These are phyloP conservation scores for Strobilomyces echinocephalus DNA, from an alignment of 768 basidiomycete genomes.

Conservation along the genomic window DNA sequence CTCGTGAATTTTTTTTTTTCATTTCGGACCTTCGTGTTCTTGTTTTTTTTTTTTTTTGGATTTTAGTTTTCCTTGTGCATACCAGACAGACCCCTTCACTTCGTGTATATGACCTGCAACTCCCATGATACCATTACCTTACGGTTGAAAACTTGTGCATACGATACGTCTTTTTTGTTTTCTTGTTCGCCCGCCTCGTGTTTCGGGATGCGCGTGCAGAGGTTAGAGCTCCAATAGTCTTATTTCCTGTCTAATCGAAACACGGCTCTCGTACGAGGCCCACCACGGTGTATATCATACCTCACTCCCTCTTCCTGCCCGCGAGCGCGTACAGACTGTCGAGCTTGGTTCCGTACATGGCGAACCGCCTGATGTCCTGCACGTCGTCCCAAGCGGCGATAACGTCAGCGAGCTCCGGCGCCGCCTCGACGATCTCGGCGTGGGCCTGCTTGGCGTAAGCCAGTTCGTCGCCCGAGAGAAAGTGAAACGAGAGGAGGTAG, in stretches of 20 bases:
- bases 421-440: conserved; percentile 12
- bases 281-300: not conserved
- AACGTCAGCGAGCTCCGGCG: conserved; percentile 12
- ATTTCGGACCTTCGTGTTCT: not conserved
- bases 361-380: conserved; percentile 23
- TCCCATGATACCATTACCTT: conserved; percentile 15
- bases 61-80: conserved; percentile 1
- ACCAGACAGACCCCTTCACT: conserved; percentile 3
- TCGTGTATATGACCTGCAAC: not conserved
- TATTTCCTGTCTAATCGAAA: not conserved
- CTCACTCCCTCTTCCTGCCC: conserved; percentile 1
- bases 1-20: not conserved
- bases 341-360: conserved; percentile 27
- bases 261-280: not conserved
- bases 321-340: conserved; percentile 22
- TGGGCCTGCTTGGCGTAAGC: conserved; percentile 18
- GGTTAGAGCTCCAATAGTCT: conserved; percentile 1
- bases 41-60: conserved; percentile 4
- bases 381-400: conserved; percentile 26
- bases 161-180: conserved; percentile 10
- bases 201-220: not conserved
- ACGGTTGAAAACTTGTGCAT: conserved; percentile 10
- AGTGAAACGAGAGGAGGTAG: conserved; percentile 24
- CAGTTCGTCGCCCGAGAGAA: conserved; percentile 18
- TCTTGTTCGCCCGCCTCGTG: conserved; percentile 2